Conservation (phyloP, 2,329 filamentous ascomycete species). For the Aphanoascus verrucosus region DNA sequence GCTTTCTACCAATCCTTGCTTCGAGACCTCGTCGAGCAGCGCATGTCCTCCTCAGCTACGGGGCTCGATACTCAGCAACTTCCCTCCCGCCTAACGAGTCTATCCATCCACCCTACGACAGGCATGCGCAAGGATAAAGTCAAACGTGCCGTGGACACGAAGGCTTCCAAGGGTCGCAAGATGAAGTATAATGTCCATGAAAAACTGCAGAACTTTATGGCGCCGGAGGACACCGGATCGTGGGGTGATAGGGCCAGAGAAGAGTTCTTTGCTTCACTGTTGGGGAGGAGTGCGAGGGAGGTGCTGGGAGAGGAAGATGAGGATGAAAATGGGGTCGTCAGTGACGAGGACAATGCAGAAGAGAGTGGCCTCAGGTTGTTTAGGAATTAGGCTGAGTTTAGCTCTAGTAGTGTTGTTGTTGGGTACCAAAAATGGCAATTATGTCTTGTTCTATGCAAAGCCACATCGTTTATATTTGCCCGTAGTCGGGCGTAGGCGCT, state of each 20-base stretch:
- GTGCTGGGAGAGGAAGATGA: constrained; percentile 50
- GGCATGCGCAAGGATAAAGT: constrained; percentile 51
- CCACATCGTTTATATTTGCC: no score
- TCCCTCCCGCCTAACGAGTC: constrained; percentile 22
- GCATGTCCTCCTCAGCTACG: constrained; percentile 51
- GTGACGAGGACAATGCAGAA: constrained; percentile 21
- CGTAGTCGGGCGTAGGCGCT: no score
- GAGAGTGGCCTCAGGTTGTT: constrained; percentile 29
- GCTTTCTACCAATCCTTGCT: constrained; percentile 90
- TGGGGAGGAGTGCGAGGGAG: constrained; percentile 54
- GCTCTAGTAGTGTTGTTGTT: neutral
- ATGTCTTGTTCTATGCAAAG: neutral
- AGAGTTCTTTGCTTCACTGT: constrained; percentile 60
- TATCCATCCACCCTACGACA: constrained; percentile 31
- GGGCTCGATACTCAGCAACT: constrained; percentile 26
- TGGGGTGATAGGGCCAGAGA: constrained; percentile 79
- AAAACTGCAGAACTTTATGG: constrained; percentile 97
- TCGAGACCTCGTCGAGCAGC: constrained; percentile 85
- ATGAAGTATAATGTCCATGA: constrained; percentile 91
- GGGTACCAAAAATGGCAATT: neutral
- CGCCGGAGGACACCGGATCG: constrained; percentile 64
- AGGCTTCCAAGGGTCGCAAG: constrained; percentile 89
- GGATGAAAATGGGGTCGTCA: constrained; percentile 43
- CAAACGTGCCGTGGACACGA: constrained; percentile 77
- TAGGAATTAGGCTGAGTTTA: constrained; percentile 15